Evolutionary conservation across 2,329 filamentous ascomycete genomes (phyloP), one percentile per base, ranked within the genome.

Genomic region (Colletotrichum musicola): DNA sequence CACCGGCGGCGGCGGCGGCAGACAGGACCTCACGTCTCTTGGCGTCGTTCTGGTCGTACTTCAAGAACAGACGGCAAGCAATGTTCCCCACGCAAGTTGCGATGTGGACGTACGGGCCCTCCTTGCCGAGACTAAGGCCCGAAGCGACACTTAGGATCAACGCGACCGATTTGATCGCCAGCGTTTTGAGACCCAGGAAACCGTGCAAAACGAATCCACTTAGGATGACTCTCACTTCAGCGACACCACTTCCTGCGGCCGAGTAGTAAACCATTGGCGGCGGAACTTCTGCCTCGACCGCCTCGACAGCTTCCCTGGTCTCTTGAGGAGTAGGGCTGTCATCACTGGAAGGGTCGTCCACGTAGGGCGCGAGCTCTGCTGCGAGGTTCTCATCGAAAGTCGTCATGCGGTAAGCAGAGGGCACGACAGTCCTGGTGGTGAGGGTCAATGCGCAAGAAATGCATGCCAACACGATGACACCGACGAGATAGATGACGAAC

Each of bases 121-220:
- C 96, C 78, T 99, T 99, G 30, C 96, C 96, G 49, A 99, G 84
- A 77, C 94, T 97, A 69, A 99, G 85, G 4, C 96, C 96, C 3
- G 96, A 98, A 1, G 94, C 92, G 46, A 98, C 94, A 77, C 93
- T 97, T 64, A 98, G 85, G 67, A 98, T 88, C 54, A 99, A 83
- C 14, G 92, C 94, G 16, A 92, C 75, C 0, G 93, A 93, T 78
- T 99, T 99, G 81, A 97, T 88, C 5, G 95, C 80, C 35, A 99
- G 85, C 0, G 96, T 98, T 76, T 92, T 93, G 46, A 97, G 80
- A 73, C 96, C 96, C 7, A 99, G 87, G 77, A 98, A 98, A 1
- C 96, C 95, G 83, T 98, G 96, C 63, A 99, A 84, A 63, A 99
- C 95, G 75, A 98, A 99, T 6, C 96, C 96, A 75, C 94, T 98